Evolutionary conservation across 257 asterid species (phyloP).

Genomic region (Lithospermum erythrorhizon): DNA sequence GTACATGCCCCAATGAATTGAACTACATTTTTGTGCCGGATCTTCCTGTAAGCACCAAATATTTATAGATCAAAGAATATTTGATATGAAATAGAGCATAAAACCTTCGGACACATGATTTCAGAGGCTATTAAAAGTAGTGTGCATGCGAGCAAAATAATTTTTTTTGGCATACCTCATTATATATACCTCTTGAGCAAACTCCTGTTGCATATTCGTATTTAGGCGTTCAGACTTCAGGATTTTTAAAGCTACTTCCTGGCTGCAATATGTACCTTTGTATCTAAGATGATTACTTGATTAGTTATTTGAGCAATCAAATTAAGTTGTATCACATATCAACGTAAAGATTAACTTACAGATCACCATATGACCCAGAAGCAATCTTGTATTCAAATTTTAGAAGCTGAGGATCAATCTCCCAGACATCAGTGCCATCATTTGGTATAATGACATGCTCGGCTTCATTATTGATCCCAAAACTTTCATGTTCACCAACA

Average conservation of each 20-base stretch:
- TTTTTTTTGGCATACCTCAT: slow-evolving; percentile 54
- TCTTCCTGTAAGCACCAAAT: slow-evolving; percentile 62
- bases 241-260: slow-evolving; percentile 91
- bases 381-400: slow-evolving; percentile 32
- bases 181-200: slow-evolving; percentile 96
- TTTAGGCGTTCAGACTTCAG: slow-evolving; percentile 83
- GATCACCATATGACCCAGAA: slow-evolving; percentile 42
- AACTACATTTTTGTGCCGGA: slow-evolving; percentile 92
- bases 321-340: slow-evolving; percentile 6
- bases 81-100: neutral
- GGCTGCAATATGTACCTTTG: slow-evolving; percentile 76
- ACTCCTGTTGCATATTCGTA: slow-evolving; percentile 79
- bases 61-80: slow-evolving; percentile 7
- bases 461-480: slow-evolving; percentile 23
- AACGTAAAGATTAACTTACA: slow-evolving; percentile 22
- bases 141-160: neutral
- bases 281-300: slow-evolving; percentile 37
- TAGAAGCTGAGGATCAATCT: slow-evolving; percentile 32
- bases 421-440: slow-evolving; percentile 49
- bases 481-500: slow-evolving; percentile 12
- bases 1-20: slow-evolving; percentile 98
- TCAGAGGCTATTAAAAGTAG: neutral
- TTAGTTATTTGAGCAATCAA: slow-evolving; percentile 15
- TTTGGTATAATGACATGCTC: slow-evolving; percentile 38
- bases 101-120: neutral